Conservation (phyloP, 2,329 filamentous ascomycete genomes). For the Neofusicoccum sp. region DNA sequence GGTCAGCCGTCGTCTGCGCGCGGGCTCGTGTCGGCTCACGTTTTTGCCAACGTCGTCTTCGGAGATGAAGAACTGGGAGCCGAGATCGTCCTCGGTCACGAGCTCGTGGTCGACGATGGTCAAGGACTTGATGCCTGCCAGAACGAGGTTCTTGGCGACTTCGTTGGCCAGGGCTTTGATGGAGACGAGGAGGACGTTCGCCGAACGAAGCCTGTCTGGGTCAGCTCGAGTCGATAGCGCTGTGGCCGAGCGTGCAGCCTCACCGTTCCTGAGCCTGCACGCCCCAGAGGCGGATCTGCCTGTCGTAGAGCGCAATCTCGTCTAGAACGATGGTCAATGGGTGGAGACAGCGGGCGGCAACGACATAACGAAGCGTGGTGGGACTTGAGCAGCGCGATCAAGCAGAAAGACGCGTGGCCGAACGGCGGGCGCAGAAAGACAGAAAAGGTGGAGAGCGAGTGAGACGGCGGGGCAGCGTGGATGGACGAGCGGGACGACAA, state of each 20-base stretch:
- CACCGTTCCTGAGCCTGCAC: conserved; percentile 84
- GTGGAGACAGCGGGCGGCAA: background rate
- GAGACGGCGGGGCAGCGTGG: background rate
- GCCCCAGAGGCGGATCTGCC: conserved; percentile 96
- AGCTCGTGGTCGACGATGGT: conserved; percentile 78
- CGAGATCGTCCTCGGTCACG: conserved; percentile 77
- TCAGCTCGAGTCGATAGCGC: background rate
- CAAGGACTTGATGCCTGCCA: conserved; percentile 86
- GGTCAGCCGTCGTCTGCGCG: conserved; percentile 29
- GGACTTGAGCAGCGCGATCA: no score
- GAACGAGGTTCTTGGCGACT: conserved; percentile 93
- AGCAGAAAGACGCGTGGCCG: background rate
- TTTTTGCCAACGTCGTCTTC: conserved; percentile 74
- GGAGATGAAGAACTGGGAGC: conserved; percentile 67
- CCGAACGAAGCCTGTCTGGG: conserved; percentile 69
- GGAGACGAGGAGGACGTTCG: conserved; percentile 85
- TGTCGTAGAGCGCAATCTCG: conserved; percentile 95
- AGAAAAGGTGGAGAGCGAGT: no score
- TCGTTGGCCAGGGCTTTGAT: conserved; percentile 88
- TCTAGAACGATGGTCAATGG: conserved; percentile 53
- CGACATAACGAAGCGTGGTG: background rate
- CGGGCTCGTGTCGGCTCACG: conserved; percentile 21
- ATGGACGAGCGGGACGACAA: background rate
- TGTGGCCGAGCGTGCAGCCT: conserved; percentile 18
- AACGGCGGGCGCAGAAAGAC: background rate